These are phyloP conservation scores for Curvularia sp. DNA, from an alignment of 2,329 filamentous ascomycete species.

Conservation along the genomic window DNA sequence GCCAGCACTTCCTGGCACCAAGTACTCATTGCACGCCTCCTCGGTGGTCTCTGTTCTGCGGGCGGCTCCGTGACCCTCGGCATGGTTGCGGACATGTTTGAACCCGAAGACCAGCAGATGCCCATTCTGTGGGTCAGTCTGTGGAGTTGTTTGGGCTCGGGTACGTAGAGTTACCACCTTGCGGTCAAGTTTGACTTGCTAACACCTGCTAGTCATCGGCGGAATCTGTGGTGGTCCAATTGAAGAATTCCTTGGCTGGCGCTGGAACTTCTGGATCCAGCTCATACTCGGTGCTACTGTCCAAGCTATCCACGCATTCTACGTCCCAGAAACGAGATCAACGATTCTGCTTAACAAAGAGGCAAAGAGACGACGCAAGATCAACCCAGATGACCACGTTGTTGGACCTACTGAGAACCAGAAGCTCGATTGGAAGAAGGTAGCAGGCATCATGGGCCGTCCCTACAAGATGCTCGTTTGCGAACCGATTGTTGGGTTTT, in stretches of 20 bases:
- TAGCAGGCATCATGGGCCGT: slow-evolving; percentile 62
- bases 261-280: slow-evolving; percentile 83
- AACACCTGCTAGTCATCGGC: slow-evolving; percentile 71
- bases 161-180: slow-evolving; percentile 44
- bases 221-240: slow-evolving; percentile 82
- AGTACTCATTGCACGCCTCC: slow-evolving; percentile 65
- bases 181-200: not conserved
- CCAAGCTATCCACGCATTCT: slow-evolving; percentile 69
- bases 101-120: slow-evolving; percentile 68
- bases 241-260: slow-evolving; percentile 71
- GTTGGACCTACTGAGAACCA: slow-evolving; percentile 73
- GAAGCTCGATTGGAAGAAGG: slow-evolving; percentile 33
- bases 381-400: slow-evolving; percentile 53
- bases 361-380: slow-evolving; percentile 74
- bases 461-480: slow-evolving; percentile 76
- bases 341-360: slow-evolving; percentile 78
- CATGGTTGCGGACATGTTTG: slow-evolving; percentile 69
- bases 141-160: slow-evolving; percentile 69
- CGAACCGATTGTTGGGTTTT: slow-evolving; percentile 73
- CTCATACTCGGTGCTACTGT: slow-evolving; percentile 76
- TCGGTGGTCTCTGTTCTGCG: slow-evolving; percentile 57
- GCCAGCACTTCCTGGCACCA: slow-evolving; percentile 68
- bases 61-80: slow-evolving; percentile 70
- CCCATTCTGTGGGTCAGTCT: slow-evolving; percentile 66
- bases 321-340: slow-evolving; percentile 77